These are phyloP conservation scores for Camellia lanceoleosa DNA, from an alignment of 148 eudicot species.

Conservation along the genomic window DNA sequence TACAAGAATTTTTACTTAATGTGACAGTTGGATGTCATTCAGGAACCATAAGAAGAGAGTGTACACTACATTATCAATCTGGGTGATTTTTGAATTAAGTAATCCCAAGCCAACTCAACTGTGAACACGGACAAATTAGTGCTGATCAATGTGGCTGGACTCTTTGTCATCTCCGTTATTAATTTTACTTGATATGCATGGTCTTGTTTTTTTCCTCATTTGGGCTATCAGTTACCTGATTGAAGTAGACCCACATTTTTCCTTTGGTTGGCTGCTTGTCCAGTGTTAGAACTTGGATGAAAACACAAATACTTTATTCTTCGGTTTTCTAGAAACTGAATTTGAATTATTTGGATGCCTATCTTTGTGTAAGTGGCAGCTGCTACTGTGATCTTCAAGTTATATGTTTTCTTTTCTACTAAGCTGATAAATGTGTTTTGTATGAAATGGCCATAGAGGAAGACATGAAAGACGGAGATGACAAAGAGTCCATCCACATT, in stretches of 20 bases:
- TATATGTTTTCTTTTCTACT: constrained; percentile 2
- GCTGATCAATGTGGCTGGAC: neutral
- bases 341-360: constrained; percentile 2
- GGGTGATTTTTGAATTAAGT: neutral
- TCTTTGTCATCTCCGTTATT: neutral
- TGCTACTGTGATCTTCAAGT: constrained; percentile 9
- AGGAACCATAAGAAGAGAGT: neutral
- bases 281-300: neutral
- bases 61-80: neutral
- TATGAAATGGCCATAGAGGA: neutral
- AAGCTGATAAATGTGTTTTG: neutral
- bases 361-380: neutral
- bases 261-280: neutral
- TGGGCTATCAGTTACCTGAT: neutral
- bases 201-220: neutral
- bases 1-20: neutral
- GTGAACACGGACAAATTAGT: neutral
- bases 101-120: neutral
- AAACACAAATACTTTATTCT: neutral
- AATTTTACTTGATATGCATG: neutral
- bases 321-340: neutral
- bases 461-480: no score
- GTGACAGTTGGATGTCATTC: neutral
- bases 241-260: constrained; percentile 5
- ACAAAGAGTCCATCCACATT: neutral